Percentiles rank a stretch among this genome's conserved stretches.
Conservation (phyloP, 2,329 filamentous ascomycete species). For the Trichoderma sp. region DNA sequence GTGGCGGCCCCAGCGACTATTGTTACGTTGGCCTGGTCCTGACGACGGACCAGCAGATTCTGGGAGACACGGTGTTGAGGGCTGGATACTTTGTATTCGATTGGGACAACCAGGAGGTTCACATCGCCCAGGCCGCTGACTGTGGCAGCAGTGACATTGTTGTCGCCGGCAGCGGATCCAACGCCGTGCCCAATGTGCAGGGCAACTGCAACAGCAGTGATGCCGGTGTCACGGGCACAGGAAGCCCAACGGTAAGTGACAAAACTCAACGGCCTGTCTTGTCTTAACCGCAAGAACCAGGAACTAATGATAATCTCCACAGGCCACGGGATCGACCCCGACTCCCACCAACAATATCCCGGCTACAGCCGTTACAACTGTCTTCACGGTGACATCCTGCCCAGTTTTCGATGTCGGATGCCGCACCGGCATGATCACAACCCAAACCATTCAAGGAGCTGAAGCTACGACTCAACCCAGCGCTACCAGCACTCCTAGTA, state of each 20-base stretch:
- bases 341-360: slow-evolving; percentile 10
- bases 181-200: slow-evolving; percentile 34
- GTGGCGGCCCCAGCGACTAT: slow-evolving; percentile 29
- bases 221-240: slow-evolving; percentile 19
- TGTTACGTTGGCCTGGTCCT: slow-evolving; percentile 45
- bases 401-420: slow-evolving; percentile 26
- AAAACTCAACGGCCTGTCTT: not conserved
- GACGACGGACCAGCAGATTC: slow-evolving; percentile 43
- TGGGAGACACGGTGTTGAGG: slow-evolving; percentile 43
- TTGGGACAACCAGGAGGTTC: slow-evolving; percentile 43
- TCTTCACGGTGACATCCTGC: slow-evolving; percentile 30
- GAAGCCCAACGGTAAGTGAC: not conserved
- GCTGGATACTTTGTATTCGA: slow-evolving; percentile 49
- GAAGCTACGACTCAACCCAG: not conserved
- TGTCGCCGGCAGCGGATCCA: slow-evolving; percentile 33
- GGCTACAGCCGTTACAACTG: slow-evolving; percentile 26
- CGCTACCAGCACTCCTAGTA: not conserved
- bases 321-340: slow-evolving; percentile 22
- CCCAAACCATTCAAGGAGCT: slow-evolving; percentile 23
- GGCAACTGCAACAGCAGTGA: slow-evolving; percentile 39
- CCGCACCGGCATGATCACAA: slow-evolving; percentile 26
- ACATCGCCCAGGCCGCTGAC: slow-evolving; percentile 42
- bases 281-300: no score
- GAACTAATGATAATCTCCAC: not conserved
- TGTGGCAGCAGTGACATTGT: slow-evolving; percentile 41